These are phyloP conservation scores for Jamesozyma spencerorum DNA, from an alignment of 805 yeast species.

Conservation along the genomic window DNA sequence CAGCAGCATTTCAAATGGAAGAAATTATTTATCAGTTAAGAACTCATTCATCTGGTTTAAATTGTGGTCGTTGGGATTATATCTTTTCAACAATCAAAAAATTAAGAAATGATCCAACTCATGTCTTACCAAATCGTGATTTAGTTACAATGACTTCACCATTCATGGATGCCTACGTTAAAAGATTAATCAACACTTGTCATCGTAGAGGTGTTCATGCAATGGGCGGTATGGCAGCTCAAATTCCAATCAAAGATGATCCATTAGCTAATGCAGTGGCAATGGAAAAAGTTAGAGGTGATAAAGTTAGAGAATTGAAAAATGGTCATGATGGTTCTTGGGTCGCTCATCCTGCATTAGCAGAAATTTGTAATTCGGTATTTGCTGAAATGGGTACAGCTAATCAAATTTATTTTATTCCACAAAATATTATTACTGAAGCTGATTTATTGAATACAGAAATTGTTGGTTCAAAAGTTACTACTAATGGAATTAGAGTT, in stretches of 20 bases:
- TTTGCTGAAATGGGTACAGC: conserved; percentile 78
- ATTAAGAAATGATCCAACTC: conserved; percentile 56
- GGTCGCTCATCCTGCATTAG: conserved; percentile 86
- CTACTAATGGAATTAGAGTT: conserved; percentile 61
- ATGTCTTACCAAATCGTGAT: conserved; percentile 66
- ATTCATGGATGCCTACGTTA: conserved; percentile 71
- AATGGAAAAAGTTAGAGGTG: conserved; percentile 63
- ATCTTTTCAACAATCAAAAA: conserved; percentile 73
- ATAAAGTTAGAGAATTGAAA: conserved; percentile 64
- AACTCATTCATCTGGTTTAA: conserved; percentile 69
- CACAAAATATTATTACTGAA: conserved; percentile 31
- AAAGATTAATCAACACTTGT: conserved; percentile 60
- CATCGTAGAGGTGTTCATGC: conserved; percentile 78
- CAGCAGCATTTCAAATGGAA: conserved; percentile 81
- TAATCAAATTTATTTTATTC: conserved; percentile 53
- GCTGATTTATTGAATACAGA: conserved; percentile 54
- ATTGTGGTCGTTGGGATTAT: conserved; percentile 88
- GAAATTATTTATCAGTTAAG: conserved; percentile 71
- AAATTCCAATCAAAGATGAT: conserved; percentile 71
- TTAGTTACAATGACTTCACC: conserved; percentile 78
- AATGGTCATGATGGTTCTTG: conserved; percentile 85
- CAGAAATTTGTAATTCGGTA: conserved; percentile 60
- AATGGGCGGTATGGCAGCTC: conserved; percentile 89
- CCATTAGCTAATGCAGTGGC: conserved; percentile 54
- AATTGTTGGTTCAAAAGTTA: conserved; percentile 54